Base-by-base conservation (phyloP, 164 flowering plant genomes). In the Kingdonia uniflora region DNA sequence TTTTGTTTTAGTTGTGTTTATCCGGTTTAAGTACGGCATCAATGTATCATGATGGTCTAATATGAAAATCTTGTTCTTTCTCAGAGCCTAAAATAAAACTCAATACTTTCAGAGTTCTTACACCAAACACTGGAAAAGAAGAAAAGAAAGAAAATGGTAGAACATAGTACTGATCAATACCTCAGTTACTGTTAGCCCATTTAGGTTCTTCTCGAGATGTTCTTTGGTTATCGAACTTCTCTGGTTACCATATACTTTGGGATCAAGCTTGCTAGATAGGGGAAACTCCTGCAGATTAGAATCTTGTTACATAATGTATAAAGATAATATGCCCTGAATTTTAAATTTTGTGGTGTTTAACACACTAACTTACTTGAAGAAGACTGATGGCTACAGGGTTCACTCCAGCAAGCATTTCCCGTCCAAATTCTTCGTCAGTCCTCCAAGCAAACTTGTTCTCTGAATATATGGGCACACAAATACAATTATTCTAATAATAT, bases 41-140 rank as follows among this genome's bases (percentile, higher is more conserved):
- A 77, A 45, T 21, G 71, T 1, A 40, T 85, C 95, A 61, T 85
- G 80, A 65, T 82, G 78, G 54, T 85, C 95, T 26, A 82, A 11
- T 11, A 82, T 62, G 56, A 76, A 85, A 57, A 82, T 51, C 60
- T 67, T 80, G 69, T 80, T 82, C 2, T 64, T 45, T 52, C 68
- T 29, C 14, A 82, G 1, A 0, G 85, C 88, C 86, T 81, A 62
- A 59, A 55, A 13, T 20, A 7, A 14, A 19, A 39, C 19, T 19
- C 6, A 21, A 2, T 20, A 1, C 19, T 20, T 22, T 21, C 13
- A 47, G 14, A 11, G 14, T 47, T 1, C 26, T 8, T 20, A 20
- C 15, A 19, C 26, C 19, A 20, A 13, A 37, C 21, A 6, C n/a
- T 20, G 3, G 11, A 16, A 5, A 16, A 13, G 5, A 14, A 15